Evolutionary conservation across 305 asterid genomes (phyloP).

Genomic region (Rubia occidens): DNA sequence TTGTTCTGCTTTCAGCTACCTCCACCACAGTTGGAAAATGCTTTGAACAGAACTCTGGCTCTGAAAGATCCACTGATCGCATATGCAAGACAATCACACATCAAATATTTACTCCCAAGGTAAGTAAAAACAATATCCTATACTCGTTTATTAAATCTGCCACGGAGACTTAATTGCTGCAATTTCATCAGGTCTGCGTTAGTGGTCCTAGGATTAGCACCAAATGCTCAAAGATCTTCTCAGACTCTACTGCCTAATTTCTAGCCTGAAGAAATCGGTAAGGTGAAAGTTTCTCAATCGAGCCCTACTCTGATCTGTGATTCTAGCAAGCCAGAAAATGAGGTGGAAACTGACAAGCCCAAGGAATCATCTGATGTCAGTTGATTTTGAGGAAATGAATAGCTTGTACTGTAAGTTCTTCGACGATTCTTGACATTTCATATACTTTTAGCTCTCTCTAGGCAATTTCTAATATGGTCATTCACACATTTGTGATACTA

Average conservation of each 20-base stretch:
- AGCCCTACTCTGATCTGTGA: constrained; percentile 42
- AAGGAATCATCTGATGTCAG: constrained; percentile 51
- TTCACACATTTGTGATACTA: background rate
- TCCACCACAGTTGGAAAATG: constrained; percentile 84
- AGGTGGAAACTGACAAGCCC: constrained; percentile 40
- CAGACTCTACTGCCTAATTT: constrained; percentile 27
- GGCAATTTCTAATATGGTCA: background rate
- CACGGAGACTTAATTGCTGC: constrained; percentile 9
- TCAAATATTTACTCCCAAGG: constrained; percentile 88
- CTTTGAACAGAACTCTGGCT: constrained; percentile 58
- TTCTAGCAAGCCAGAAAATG: constrained; percentile 46
- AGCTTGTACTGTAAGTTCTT: constrained; percentile 4
- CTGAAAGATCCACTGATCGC: constrained; percentile 72
- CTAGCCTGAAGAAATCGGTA: constrained; percentile 42
- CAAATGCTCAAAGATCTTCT: constrained; percentile 44
- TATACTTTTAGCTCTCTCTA: background rate
- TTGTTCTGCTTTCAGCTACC: constrained; percentile 57
- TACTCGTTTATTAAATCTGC: constrained; percentile 8
- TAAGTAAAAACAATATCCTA: constrained; percentile 13
- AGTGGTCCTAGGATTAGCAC: constrained; percentile 63
- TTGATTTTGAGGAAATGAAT: constrained; percentile 21
- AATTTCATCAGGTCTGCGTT: constrained; percentile 48
- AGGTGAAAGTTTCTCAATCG: constrained; percentile 19
- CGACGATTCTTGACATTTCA: background rate
- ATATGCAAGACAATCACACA: constrained; percentile 77